Conservation (phyloP, 495 filamentous ascomycete genomes). For the Aspergillus mulundensis region DNA sequence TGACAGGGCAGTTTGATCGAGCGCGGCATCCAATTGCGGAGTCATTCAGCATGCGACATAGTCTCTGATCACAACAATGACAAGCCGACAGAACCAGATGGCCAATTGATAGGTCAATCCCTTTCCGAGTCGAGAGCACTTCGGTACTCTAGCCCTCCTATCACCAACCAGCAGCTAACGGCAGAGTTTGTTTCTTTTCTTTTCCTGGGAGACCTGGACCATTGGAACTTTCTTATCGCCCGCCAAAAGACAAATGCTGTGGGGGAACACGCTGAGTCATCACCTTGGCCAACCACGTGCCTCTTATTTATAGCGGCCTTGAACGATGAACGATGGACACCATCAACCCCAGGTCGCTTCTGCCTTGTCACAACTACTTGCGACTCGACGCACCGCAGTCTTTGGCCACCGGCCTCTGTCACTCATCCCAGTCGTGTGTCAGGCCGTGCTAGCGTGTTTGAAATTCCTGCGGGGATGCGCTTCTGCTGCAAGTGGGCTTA, state of each 20-base stretch:
- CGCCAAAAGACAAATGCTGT: constrained; percentile 4
- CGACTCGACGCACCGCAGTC: neutral
- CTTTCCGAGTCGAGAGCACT: neutral
- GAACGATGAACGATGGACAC: neutral
- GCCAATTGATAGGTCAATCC: neutral
- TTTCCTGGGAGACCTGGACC: neutral
- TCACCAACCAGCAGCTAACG: neutral
- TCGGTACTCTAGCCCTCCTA: neutral
- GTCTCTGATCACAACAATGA: neutral
- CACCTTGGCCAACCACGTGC: constrained; percentile 18
- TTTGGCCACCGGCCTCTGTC: neutral
- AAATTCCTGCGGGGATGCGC: neutral
- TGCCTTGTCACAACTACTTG: neutral
- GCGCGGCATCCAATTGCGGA: constrained; percentile 4
- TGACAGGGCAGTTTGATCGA: neutral
- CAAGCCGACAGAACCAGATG: neutral
- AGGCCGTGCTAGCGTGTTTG: constrained; percentile 5
- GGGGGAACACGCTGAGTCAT: constrained; percentile 18
- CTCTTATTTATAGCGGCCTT: constrained; percentile 15
- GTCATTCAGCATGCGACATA: constrained; percentile 10
- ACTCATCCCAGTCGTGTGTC: neutral
- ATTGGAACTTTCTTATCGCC: constrained; percentile 12
- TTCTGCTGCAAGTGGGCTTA: constrained; percentile 5
- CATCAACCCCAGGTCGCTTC: neutral
- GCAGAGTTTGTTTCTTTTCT: constrained; percentile 11